phyloP scores from a whole-genome alignment of 2,329 filamentous ascomycete species.

The Shiraia bambusicola region DNA sequence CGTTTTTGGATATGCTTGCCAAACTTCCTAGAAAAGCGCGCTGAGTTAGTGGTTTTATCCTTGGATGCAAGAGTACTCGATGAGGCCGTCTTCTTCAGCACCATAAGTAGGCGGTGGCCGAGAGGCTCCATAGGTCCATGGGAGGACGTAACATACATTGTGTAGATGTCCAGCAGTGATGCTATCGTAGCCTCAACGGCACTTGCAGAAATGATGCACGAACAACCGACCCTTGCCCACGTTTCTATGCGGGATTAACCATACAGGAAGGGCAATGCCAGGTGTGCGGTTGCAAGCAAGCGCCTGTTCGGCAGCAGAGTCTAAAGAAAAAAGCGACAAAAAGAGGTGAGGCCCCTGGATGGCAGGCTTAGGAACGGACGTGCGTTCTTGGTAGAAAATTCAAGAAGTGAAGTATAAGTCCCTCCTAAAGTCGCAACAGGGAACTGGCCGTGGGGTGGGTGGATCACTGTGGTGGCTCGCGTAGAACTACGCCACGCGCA shows the following conservation, averaged over 20 bases:
- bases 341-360: slow-evolving; percentile 21
- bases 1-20: slow-evolving; percentile 99
- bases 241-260: slow-evolving; percentile 31
- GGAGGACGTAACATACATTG: slow-evolving; percentile 41
- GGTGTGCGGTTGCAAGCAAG: slow-evolving; percentile 31
- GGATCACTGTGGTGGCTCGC: slow-evolving; percentile 28
- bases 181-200: slow-evolving; percentile 20
- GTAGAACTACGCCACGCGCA: slow-evolving; percentile 23
- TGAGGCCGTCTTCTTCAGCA: slow-evolving; percentile 38
- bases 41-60: slow-evolving; percentile 42
- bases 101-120: slow-evolving; percentile 30
- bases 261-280: slow-evolving; percentile 33
- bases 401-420: slow-evolving; percentile 35
- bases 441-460: slow-evolving; percentile 19
- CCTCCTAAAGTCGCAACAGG: slow-evolving; percentile 21
- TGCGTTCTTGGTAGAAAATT: slow-evolving; percentile 31
- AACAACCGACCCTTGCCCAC: slow-evolving; percentile 30
- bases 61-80: slow-evolving; percentile 40
- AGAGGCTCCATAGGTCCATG: slow-evolving; percentile 43
- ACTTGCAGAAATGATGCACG: slow-evolving; percentile 31
- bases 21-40: slow-evolving; percentile 78
- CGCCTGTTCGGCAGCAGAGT: slow-evolving; percentile 29
- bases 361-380: slow-evolving; percentile 23
- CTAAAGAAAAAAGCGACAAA: slow-evolving; percentile 29
- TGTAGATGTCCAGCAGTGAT: slow-evolving; percentile 25